phyloP scores from a whole-genome alignment of 2,329 filamentous ascomycete species.

The Zymoseptoria crescenta region DNA sequence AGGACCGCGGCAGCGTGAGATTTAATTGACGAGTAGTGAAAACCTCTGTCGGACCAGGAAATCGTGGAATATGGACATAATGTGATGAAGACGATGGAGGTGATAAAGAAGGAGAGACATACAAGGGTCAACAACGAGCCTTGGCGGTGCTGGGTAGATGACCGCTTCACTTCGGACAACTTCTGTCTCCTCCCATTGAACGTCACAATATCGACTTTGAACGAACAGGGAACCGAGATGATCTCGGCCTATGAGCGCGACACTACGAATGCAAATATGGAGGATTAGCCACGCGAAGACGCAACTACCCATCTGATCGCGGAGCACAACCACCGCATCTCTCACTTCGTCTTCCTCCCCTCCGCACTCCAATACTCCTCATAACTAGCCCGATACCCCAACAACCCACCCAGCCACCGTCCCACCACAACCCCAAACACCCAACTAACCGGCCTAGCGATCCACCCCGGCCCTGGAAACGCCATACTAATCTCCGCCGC shows the following conservation, averaged over 20 bases:
- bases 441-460: slow-evolving; percentile 19
- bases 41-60: neutral
- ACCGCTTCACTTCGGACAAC: neutral
- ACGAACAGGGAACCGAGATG: no score
- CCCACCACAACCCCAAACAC: slow-evolving; percentile 22
- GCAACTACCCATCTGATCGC: neutral
- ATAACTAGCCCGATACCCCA: slow-evolving; percentile 17
- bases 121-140: neutral
- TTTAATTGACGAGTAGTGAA: neutral
- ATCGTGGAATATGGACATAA: neutral
- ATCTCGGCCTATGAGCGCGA: no score
- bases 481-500: slow-evolving; percentile 24
- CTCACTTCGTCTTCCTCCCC: slow-evolving; percentile 3
- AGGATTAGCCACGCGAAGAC: neutral
- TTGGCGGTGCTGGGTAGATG: neutral
- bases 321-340: neutral
- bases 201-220: no score
- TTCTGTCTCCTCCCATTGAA: no score
- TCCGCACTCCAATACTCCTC: slow-evolving; percentile 15
- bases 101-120: neutral
- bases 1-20: neutral
- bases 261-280: neutral
- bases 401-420: slow-evolving; percentile 16
- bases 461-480: slow-evolving; percentile 20
- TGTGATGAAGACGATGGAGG: neutral